Base-by-base conservation (phyloP, 23 red algal genomes). In the Gracilaria caudata region DNA sequence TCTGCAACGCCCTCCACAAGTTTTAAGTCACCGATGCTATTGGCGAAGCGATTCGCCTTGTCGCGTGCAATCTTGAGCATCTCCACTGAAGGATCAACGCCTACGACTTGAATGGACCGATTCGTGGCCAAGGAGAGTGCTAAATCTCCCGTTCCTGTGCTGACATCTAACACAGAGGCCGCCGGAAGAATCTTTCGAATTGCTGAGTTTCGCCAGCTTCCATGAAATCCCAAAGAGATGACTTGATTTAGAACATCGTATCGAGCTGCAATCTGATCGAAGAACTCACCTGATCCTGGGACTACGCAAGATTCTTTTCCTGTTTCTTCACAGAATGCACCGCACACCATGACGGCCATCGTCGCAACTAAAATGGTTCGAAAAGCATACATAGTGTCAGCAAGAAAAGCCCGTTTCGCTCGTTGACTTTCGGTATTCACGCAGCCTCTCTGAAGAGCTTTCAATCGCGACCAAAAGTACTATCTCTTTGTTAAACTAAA, bases 241-340 rank as follows among this genome's bases (percentile, higher is more conserved):
- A 95, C 39, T 40, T 59, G 79, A 68, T 98, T 98, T n/a, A 95
- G 73, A 19, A 84, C 20, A 81, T 98, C 96, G 57, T 98, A 98
- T 47, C 77, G 77, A 19, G 92, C 74, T 0, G 96, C 96, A 35
- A 98, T 87, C 23, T 59, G 16, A 60, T 98, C 92, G 47, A 98
- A 98, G 39, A 98, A 92, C 47, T 60, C 7, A 20, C 96, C 96
- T 1, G 87, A 93, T 33, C 96, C 96, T n/a, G 74, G 74, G 14
- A 57, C n/a, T 26, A 29, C 43, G 13, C 38, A 47, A 2, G 70
- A 75, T 11, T 75, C 70, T 2, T 49, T 16, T 49, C 25, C 39
- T 29, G 0, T 29, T 26, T 43, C 39, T 26, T 36, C 29, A 29
- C 39, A 41, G 21, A 13, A 75, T n/a, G 24, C 37, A 7, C 39